phyloP scores from a whole-genome alignment of 768 basidiomycete species.

The Coprinellus aureogranulatus region DNA sequence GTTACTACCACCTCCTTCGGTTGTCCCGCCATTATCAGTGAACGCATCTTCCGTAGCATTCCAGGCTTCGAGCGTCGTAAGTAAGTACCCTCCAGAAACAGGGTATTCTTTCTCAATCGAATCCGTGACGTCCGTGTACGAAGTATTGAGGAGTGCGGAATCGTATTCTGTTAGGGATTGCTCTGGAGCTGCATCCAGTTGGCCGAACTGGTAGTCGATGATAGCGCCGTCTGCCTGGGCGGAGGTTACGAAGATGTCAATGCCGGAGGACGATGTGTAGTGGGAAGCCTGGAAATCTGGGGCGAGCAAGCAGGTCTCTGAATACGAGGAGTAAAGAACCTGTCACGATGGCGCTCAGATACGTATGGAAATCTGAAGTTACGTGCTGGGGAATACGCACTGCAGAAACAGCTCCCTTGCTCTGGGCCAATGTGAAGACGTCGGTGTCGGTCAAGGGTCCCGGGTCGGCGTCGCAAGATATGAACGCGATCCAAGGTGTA shows the following conservation, averaged over 20 bases:
- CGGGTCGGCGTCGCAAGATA: conserved; percentile 77
- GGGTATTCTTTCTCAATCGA: conserved; percentile 41
- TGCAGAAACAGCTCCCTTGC: conserved; percentile 76
- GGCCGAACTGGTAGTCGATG: conserved; percentile 57
- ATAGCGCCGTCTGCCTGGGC: conserved; percentile 53
- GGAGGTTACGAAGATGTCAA: conserved; percentile 79
- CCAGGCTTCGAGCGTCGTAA: conserved; percentile 64
- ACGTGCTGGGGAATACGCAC: no score
- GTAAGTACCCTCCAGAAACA: conserved; percentile 56
- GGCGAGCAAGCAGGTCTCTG: no score
- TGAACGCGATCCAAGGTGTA: conserved; percentile 89
- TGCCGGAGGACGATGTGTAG: conserved; percentile 65
- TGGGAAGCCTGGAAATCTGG: conserved; percentile 23
- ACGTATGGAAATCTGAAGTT: no score
- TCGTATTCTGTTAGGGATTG: conserved; percentile 62
- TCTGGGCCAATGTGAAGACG: conserved; percentile 76
- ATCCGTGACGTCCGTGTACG: conserved; percentile 38
- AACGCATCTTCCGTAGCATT: conserved; percentile 47
- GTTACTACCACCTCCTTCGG: not conserved
- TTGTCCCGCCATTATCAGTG: not conserved
- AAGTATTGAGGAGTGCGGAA: conserved; percentile 58
- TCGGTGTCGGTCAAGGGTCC: conserved; percentile 54
- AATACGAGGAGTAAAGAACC: conserved; percentile 66
- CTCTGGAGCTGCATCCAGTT: conserved; percentile 44
- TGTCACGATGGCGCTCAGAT: no score